Evolutionary conservation across 495 filamentous ascomycete genomes (phyloP).

Genomic region (Astrothelium subdiscretum): DNA sequence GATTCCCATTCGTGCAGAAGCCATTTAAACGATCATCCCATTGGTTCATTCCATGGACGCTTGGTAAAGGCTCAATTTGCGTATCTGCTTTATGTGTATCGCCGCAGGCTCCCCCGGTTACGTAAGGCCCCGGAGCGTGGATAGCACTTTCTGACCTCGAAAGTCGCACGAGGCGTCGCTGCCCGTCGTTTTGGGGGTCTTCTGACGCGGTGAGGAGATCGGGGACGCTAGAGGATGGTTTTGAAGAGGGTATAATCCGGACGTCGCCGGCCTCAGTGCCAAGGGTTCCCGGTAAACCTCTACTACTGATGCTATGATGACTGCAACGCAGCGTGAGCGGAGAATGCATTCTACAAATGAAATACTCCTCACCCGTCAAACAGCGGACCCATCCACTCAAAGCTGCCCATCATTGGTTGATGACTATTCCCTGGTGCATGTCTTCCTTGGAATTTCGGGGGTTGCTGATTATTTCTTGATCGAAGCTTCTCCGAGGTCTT

Average conservation of each 20-base stretch:
- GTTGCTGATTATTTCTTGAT: background rate
- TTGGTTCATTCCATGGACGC: background rate
- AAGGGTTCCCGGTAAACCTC: background rate
- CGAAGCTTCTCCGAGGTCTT: background rate
- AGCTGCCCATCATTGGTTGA: background rate
- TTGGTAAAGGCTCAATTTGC: background rate
- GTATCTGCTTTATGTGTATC: background rate
- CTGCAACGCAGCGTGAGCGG: background rate
- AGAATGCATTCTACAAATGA: background rate
- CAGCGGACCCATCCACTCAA: background rate
- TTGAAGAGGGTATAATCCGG: background rate
- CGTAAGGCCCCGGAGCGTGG: background rate
- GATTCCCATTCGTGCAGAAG: background rate
- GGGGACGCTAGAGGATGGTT: background rate
- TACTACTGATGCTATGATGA: background rate
- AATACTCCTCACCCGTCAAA: background rate
- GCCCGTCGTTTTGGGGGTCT: background rate
- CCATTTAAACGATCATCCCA: background rate
- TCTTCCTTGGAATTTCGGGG: background rate
- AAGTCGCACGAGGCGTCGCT: background rate
- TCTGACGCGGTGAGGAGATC: background rate
- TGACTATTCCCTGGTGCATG: background rate
- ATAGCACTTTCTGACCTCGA: background rate
- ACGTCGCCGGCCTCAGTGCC: background rate
- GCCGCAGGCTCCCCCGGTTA: background rate